Evolutionary conservation across 129 eudicot genomes (phyloP).

Genomic region (Solidago caesia): DNA sequence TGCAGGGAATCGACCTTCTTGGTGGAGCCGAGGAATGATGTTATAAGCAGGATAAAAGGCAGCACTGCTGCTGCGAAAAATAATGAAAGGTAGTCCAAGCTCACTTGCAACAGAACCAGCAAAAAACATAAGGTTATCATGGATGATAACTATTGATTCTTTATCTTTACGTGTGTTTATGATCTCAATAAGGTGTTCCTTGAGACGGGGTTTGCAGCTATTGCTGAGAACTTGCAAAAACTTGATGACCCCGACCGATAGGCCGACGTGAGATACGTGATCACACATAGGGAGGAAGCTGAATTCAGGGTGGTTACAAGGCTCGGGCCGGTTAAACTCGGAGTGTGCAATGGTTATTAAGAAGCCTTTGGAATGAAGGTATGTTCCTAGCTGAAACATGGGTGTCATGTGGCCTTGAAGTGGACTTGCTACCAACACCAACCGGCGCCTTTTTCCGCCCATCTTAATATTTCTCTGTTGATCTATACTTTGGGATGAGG

Average conservation of each 20-base stretch:
- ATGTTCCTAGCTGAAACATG: conserved; percentile 50
- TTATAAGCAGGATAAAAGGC: conserved; percentile 16
- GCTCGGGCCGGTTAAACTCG: conserved; percentile 36
- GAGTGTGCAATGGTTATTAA: conserved; percentile 51
- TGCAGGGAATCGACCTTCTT: conserved; percentile 26
- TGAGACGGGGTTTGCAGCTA: conserved; percentile 30
- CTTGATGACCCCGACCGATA: background rate
- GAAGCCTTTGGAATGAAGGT: conserved; percentile 53
- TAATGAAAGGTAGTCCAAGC: conserved; percentile 30
- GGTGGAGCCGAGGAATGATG: conserved; percentile 31
- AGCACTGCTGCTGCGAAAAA: conserved; percentile 28
- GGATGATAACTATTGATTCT: conserved; percentile 24
- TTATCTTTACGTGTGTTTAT: conserved; percentile 12
- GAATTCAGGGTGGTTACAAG: conserved; percentile 41
- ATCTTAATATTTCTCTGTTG: too few species aligned
- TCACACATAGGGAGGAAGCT: conserved; percentile 37
- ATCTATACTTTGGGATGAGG: too few species aligned
- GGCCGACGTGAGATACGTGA: conserved; percentile 13
- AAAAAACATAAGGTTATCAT: conserved; percentile 29
- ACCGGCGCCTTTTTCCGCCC: conserved; percentile 11
- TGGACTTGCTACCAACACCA: conserved; percentile 51
- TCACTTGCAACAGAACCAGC: conserved; percentile 32
- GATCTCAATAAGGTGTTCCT: conserved; percentile 15
- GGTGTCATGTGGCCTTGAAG: conserved; percentile 65
- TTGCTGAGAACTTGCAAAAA: conserved; percentile 26